These are phyloP conservation scores for Drosera capensis DNA, from an alignment of 148 eudicot species.

Conservation along the genomic window DNA sequence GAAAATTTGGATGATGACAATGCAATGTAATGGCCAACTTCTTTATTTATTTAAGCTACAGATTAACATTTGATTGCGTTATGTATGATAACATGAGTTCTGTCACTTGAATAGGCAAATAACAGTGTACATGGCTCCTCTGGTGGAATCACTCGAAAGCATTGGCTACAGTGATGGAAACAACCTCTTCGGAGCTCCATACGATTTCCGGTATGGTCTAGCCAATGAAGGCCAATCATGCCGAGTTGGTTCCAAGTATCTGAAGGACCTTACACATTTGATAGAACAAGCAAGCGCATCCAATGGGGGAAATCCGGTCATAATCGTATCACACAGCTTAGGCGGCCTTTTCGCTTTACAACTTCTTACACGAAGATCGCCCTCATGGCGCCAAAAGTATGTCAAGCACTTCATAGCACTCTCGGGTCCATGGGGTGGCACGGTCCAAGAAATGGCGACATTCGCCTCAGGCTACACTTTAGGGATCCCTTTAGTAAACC, in stretches of 20 bases:
- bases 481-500: constrained; percentile 79
- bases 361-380: constrained; percentile 37
- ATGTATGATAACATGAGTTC: too few relatives aligned
- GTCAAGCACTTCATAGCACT: constrained; percentile 71
- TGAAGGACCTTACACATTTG: constrained; percentile 43
- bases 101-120: constrained; percentile 28
- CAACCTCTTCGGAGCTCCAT: constrained; percentile 82
- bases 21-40: too few relatives aligned
- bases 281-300: constrained; percentile 41
- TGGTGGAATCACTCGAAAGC: constrained; percentile 43
- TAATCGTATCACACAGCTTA: constrained; percentile 68
- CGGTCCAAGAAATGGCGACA: constrained; percentile 64
- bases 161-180: constrained; percentile 45
- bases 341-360: constrained; percentile 75
- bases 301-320: constrained; percentile 49
- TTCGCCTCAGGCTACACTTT: constrained; percentile 76
- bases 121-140: constrained; percentile 60
- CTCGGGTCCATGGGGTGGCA: constrained; percentile 86
- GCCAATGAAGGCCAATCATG: constrained; percentile 51
- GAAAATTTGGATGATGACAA: too few relatives aligned
- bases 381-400: constrained; percentile 49
- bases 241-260: constrained; percentile 45
- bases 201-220: constrained; percentile 84
- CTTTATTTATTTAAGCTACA: too few relatives aligned
- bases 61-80: too few relatives aligned